These are phyloP conservation scores for Trichoderma endophyticum DNA, from an alignment of 2,329 filamentous ascomycete genomes.

Conservation along the genomic window DNA sequence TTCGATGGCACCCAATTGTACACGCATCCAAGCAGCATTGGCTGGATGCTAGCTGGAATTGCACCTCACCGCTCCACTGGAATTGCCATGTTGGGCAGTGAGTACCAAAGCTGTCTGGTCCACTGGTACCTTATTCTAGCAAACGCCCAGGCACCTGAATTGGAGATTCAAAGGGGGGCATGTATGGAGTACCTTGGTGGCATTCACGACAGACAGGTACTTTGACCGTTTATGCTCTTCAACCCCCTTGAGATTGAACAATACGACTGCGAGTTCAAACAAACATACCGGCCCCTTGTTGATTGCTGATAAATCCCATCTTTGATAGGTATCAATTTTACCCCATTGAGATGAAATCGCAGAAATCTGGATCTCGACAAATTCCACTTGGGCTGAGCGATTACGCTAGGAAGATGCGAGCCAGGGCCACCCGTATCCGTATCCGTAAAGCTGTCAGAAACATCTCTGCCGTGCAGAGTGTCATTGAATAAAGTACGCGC, in stretches of 20 bases:
- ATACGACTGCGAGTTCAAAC: not conserved
- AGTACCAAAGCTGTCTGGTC: not conserved
- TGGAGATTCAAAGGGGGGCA: not conserved
- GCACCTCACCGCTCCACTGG: not conserved
- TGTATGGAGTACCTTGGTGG: not conserved
- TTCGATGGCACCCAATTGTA: not conserved
- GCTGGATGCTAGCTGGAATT: not conserved
- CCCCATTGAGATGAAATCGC: not conserved
- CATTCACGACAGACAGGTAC: not conserved
- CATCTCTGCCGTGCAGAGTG: not conserved
- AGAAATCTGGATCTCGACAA: not conserved
- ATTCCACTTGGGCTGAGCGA: not conserved
- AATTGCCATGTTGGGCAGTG: not conserved
- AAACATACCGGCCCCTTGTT: not conserved
- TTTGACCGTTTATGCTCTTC: not conserved
- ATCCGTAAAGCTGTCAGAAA: slow-evolving; percentile 6
- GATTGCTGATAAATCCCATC: not conserved
- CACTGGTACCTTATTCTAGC: not conserved
- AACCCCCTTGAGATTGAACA: not conserved
- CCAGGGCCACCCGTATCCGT: slow-evolving; percentile 10
- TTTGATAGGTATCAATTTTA: not conserved
- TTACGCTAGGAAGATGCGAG: not conserved
- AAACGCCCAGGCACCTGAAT: not conserved
- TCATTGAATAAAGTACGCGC: not conserved
- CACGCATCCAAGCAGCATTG: not conserved